Evolutionary conservation across 2,329 filamentous ascomycete species (phyloP), one percentile per base, ranked within the genome.

Genomic region (Verticillium albo-atrum): DNA sequence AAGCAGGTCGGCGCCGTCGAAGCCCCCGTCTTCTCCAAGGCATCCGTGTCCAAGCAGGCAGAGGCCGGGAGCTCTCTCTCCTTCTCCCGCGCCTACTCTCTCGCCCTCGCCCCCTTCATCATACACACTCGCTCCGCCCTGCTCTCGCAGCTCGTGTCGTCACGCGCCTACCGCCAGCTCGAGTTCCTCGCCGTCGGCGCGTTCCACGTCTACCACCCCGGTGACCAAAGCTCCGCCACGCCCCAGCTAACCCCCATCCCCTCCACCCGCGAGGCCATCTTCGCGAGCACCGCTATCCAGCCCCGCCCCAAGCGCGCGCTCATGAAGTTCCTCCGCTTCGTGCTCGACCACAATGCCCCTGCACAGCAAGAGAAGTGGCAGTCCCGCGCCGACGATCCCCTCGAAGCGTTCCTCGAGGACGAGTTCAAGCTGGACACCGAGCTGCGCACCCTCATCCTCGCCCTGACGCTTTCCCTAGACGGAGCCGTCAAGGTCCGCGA

Each of bases 311-410:
- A 98, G 77, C 87, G 94, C 58, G 84, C 85, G 10, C 75, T 98
- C 68, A 97, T 97, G 89, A 96, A 96, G 73, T 96, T 97, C 68
- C 82, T 98, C 68, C 93, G 94, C 72, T 94, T 95, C 70, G 89
- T 97, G 57, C 79, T 87, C 61, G 85, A 92, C 66, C 89, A 88
- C 67, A 84, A 90, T 65, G 83, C 75, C n/a, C 77, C 80, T 58
- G 71, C 71, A 57, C 84, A 85, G 68, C 72, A 67, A 55, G 82
- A 82, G 56, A 66, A 79, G 3, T 92, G 89, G 89, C 74, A 85
- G 61, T 68, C 77, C 2, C 78, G 84, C 56, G 83, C 86, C 28
- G 72, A 79, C 14, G 74, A 75, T 57, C 77, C 82, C 0, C 82
- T 94, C 54, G 72, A 79, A 2, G 72, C 76, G 4, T 91, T 90